Evolutionary conservation across 2,329 filamentous ascomycete genomes (phyloP).

Genomic region (Fusarium nisikadoi): DNA sequence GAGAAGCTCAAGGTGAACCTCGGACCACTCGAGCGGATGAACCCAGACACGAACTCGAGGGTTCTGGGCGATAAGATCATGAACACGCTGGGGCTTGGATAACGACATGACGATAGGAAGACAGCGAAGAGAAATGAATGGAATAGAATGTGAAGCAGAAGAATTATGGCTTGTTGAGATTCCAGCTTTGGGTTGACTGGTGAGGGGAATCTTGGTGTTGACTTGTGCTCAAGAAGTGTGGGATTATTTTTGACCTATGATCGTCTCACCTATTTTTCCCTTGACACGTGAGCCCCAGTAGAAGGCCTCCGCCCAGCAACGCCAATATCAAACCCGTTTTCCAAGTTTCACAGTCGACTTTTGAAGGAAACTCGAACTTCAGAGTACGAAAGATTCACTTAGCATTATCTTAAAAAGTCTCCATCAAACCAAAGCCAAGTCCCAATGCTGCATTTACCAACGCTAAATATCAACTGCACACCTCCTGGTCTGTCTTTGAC

Average conservation of each 20-base stretch:
- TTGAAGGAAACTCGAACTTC: too few relatives aligned
- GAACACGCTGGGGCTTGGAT: conserved; percentile 3
- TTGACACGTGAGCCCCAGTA: conserved; percentile 20
- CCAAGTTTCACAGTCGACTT: background rate
- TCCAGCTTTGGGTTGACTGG: background rate
- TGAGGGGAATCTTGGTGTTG: background rate
- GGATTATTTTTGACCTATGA: background rate
- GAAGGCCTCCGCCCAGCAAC: background rate
- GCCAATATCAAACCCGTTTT: background rate
- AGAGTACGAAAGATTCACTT: background rate
- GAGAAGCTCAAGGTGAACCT: conserved; percentile 34
- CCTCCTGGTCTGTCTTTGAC: background rate
- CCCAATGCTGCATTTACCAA: background rate
- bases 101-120: conserved; percentile 1
- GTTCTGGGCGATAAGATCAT: conserved; percentile 38
- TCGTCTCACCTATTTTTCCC: conserved; percentile 9
- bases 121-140: background rate
- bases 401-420: background rate
- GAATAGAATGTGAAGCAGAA: background rate
- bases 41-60: conserved; percentile 42
- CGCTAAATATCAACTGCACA: background rate
- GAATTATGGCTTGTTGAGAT: background rate
- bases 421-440: background rate
- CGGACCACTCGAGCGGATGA: conserved; percentile 40
- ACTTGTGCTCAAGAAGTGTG: background rate